These are phyloP conservation scores for Chlorella sp. DNA, from an alignment of 139 green algal species.

Conservation along the genomic window DNA sequence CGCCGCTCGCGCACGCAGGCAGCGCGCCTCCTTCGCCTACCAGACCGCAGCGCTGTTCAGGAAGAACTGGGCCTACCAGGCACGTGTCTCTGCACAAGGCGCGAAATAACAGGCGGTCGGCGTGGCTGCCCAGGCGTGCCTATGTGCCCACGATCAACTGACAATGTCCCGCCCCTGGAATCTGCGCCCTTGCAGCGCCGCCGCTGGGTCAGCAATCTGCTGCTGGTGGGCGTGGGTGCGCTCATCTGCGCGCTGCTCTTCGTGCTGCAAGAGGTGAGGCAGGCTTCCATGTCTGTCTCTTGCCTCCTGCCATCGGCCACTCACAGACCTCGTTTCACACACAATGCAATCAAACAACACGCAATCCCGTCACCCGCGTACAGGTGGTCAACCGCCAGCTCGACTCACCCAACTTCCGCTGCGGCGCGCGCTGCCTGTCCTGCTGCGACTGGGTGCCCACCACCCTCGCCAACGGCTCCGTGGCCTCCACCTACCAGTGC, in stretches of 20 bases:
- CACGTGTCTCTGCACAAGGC: too few relatives aligned
- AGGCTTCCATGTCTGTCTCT: too few relatives aligned
- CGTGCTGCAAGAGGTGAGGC: slow-evolving; percentile 56
- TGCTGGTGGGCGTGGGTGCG: slow-evolving; percentile 47
- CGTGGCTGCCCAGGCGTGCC: too few relatives aligned
- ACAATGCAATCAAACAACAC: too few relatives aligned
- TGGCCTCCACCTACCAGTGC: slow-evolving; percentile 39
- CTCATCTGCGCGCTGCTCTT: slow-evolving; percentile 60
- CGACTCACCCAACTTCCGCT: slow-evolving; percentile 38
- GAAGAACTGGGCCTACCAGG: too few relatives aligned
- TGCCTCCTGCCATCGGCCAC: too few relatives aligned
- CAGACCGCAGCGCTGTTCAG: too few relatives aligned
- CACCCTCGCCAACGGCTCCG: not conserved
- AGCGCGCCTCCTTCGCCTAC: too few relatives aligned
- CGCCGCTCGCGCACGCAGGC: too few relatives aligned
- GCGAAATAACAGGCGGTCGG: too few relatives aligned
- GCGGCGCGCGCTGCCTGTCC: slow-evolving; percentile 56
- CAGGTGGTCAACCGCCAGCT: slow-evolving; percentile 66
- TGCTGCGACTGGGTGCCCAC: slow-evolving; percentile 64
- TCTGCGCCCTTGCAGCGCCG: slow-evolving; percentile 35
- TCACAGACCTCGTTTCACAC: too few relatives aligned
- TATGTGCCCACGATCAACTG: slow-evolving; percentile 7
- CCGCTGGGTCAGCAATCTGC: slow-evolving; percentile 44
- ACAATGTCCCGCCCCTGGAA: not conserved
- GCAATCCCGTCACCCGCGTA: too few relatives aligned